Evolutionary conservation across 305 asterid genomes (phyloP), one percentile per base, ranked within the genome.

Genomic region (Plantago lanceolata): DNA sequence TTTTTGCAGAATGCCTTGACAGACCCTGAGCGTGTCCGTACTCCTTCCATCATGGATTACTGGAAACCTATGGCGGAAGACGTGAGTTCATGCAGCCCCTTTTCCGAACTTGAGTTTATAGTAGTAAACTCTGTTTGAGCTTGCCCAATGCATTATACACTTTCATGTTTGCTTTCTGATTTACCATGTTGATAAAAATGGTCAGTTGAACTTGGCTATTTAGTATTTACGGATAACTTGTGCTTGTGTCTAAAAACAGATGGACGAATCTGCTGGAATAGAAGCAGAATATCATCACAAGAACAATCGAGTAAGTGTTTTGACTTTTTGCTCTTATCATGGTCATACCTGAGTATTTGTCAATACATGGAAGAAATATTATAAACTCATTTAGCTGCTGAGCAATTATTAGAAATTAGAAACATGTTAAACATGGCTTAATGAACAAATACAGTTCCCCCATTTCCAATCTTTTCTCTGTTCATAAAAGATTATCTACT

Each of bases 61-160:
- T 93, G 98, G 98, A 87, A 85, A 79, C 93, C 94, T 18, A 78
- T 93, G 80, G 97, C 97, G 63, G 98, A 87, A 54, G 98, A 93
- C 79, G 98, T 93, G 81, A 85, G 97, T 57, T 68, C 71, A 61
- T 73, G 20, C 50, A 19, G 12, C 78, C 62, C 65, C 53, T 66
- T 67, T 65, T 29, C 19, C 20, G 8, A 3, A 16, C 19, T 56
- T 56, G 47, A 40, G 47, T 40, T 40, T 40, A 40, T 13, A 40
- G 11, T 40, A 40, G 47, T 24, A 24, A 24, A 15, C 16, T 40
- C 6, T 12, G 8, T 7, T 40, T 40, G 47, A 35, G 15, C 18
- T 28, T n/a, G 28, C 48, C 24, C 59, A 31, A 59, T 48, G 54
- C 64, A 63, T 63, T 33, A 55, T 64, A 4, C 47, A 4, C 47